Evolutionary conservation across 2,329 filamentous ascomycete genomes (phyloP), one percentile per base, ranked within the genome.

Genomic region (Mycogone perniciosa): DNA sequence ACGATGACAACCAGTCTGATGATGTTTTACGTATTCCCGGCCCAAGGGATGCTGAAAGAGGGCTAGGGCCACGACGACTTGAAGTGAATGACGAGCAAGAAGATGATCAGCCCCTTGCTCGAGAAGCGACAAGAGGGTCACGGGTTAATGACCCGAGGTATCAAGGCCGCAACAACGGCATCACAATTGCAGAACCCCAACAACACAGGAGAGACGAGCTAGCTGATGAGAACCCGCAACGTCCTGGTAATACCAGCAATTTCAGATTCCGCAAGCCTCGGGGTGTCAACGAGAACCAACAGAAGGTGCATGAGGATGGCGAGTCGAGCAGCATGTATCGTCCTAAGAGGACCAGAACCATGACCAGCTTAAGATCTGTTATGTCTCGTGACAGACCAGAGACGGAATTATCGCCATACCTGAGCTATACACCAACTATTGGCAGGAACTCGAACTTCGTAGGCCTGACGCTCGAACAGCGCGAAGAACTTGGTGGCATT

Each of bases 401-500:
- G 7, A 43, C 40, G 2, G 76, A 82, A 31, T 87, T 89, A 20
- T 20, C 20, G 72, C 93, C 93, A 0, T 99, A 99, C 66, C 79
- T 99, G 46, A 96, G 89, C 67, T 97, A 89, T 80, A 85, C 91
- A 53, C 89, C 93, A 2, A 99, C 93, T 0, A 80, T 96, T 48
- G 92, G 87, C 27, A 84, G 93, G 56, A 99, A 99, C 66, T 97
- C 92, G 8, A 86, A 88, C 35, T 99, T 97, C 62, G 79, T 93
- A 9, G 89, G 91, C 58, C 69, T 99, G 57, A 88, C 86, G 0
- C 86, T 95, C 58, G 89, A 93, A 56, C 90, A 99, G 68, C 82
- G 93, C 57, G 91, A 99, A 64, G 93, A 99, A 67, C 73, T 99
- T 2, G 93, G 93, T 8, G 93, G 93, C 20, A 96, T 99, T 56